Conservation (phyloP, 148 eudicot species). For the Salicornia ramosissima region DNA sequence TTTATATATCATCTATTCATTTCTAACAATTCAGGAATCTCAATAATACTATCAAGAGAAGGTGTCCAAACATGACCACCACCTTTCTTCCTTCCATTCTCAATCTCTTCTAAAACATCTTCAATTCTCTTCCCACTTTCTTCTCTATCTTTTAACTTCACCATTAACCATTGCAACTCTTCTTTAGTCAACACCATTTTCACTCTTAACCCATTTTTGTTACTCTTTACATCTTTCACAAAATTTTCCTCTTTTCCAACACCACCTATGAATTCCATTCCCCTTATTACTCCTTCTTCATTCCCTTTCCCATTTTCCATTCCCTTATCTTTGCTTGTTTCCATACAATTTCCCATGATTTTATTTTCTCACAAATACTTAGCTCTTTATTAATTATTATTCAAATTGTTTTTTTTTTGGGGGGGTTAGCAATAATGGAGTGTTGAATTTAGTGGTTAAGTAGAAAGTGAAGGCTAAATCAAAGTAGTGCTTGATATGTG, state of each 20-base stretch:
- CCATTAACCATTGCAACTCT: constrained; percentile 56
- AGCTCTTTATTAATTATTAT: not conserved
- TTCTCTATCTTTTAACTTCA: constrained; percentile 31
- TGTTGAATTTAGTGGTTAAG: not conserved
- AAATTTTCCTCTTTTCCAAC: constrained; percentile 14
- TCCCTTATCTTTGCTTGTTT: constrained; percentile 20
- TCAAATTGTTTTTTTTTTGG: not conserved
- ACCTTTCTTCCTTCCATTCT: constrained; percentile 30
- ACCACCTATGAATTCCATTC: constrained; percentile 10
- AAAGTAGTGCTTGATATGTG: constrained; percentile 20
- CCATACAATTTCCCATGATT: constrained; percentile 63
- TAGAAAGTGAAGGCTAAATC: not conserved
- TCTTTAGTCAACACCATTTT: constrained; percentile 75
- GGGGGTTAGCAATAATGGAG: not conserved
- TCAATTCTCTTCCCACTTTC: constrained; percentile 31
- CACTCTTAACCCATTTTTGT: constrained; percentile 37
- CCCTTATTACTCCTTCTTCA: constrained; percentile 9
- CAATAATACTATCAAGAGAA: constrained; percentile 59
- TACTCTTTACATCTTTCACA: constrained; percentile 19
- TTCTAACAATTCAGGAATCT: constrained; percentile 43
- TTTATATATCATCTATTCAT: constrained; percentile 30
- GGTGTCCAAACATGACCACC: constrained; percentile 47
- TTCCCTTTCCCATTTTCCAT: constrained; percentile 7
- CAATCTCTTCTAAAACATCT: constrained; percentile 54
- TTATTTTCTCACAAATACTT: not conserved